phyloP scores from a whole-genome alignment of 352 stramenopile species.

The Phytophthora podocarpi region DNA sequence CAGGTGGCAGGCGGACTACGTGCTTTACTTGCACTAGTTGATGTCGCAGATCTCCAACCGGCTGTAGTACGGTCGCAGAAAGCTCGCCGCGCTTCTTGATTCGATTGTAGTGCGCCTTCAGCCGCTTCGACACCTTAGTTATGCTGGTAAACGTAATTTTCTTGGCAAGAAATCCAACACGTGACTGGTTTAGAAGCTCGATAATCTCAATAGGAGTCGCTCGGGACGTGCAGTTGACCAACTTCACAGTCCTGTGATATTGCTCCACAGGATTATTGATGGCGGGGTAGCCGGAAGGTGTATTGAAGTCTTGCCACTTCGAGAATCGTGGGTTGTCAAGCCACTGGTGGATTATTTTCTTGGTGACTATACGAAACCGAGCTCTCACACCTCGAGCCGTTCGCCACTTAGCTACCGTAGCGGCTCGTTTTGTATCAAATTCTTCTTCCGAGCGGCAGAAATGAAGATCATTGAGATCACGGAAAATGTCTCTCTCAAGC shows the following conservation, averaged over 20 bases:
- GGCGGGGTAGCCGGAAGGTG: neutral
- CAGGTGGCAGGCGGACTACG: too few species aligned
- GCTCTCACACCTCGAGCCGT: neutral
- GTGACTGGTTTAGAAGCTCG: constrained; percentile 1
- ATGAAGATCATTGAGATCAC: constrained; percentile 4
- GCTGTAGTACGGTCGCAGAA: too few species aligned
- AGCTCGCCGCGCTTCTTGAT: too few species aligned
- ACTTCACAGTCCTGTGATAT: constrained; percentile 6
- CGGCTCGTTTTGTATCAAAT: constrained; percentile 6
- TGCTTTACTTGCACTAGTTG: too few species aligned
- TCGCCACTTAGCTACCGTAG: too few species aligned
- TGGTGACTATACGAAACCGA: neutral
- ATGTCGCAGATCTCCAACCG: too few species aligned
- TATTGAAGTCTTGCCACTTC: constrained; percentile 8
- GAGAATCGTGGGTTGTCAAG: neutral
- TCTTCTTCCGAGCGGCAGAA: neutral
- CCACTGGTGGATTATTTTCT: constrained; percentile 1
- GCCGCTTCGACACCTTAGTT: neutral
- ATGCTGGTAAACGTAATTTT: neutral
- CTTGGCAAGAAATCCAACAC: constrained; percentile 1
- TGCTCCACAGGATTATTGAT: constrained; percentile 8
- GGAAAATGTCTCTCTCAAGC: neutral
- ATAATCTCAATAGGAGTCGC: constrained; percentile 6
- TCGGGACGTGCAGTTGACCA: neutral
- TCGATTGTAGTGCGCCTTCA: constrained; percentile 5